A percentile compares a stretch with the other conserved stretches of the same genome.
Conservation (phyloP, 208 protist species). For the Naegleria lovaniensis region DNA sequence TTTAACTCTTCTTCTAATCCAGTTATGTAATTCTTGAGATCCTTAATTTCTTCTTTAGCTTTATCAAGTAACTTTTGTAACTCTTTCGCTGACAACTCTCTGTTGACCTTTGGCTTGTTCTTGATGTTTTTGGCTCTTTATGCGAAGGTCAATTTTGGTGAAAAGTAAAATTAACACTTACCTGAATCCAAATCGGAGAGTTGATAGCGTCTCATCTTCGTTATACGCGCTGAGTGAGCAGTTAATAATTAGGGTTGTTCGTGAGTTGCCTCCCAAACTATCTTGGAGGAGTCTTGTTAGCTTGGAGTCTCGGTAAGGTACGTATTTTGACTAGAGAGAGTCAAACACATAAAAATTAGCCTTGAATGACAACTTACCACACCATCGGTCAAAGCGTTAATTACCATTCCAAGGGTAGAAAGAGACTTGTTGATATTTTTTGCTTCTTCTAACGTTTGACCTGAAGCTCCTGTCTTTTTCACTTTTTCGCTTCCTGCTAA, state of each 20-base stretch:
- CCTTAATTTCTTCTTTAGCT: slow-evolving; percentile 47
- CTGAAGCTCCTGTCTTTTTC: slow-evolving; percentile 63
- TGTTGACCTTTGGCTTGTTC: slow-evolving; percentile 54
- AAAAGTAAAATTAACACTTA: too few relatives aligned
- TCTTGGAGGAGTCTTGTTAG: not conserved
- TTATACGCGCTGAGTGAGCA: slow-evolving; percentile 62
- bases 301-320: slow-evolving; percentile 21
- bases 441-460: slow-evolving; percentile 75
- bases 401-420: slow-evolving; percentile 69
- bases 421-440: slow-evolving; percentile 83
- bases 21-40: slow-evolving; percentile 48
- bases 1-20: slow-evolving; percentile 26
- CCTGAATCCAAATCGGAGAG: slow-evolving; percentile 53
- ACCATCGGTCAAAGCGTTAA: slow-evolving; percentile 63
- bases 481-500: slow-evolving; percentile 79
- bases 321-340: not conserved
- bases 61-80: slow-evolving; percentile 45
- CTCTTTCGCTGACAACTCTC: slow-evolving; percentile 47
- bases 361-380: not conserved
- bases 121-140: slow-evolving; percentile 50
- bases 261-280: slow-evolving; percentile 68
- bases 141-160: too few relatives aligned
- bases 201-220: slow-evolving; percentile 71
- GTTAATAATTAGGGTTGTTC: slow-evolving; percentile 74
- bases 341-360: not conserved